Base-by-base conservation (phyloP, 2,329 filamentous ascomycete species). In the Aspergillus costaricaensis region DNA sequence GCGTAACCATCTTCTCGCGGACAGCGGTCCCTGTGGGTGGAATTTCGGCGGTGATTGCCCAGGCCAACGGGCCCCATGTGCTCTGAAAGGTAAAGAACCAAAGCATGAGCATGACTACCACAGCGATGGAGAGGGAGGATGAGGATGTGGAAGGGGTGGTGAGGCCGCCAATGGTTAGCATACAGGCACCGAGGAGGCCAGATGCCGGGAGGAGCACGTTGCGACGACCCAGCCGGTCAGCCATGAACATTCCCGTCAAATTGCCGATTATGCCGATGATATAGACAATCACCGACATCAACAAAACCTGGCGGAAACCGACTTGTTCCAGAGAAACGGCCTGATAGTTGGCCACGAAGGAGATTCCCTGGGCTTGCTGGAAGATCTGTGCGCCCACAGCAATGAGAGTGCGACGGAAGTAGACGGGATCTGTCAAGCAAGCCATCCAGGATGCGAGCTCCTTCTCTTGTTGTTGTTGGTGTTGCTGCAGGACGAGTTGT, bases 11-110 rank as follows among this genome's bases (percentile, higher is more conserved):
- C 55, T 67, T 68, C 60, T 74, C 72, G 14, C 72, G 64, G 10
- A 74, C 64, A 9, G 67, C 65, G 1, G 62, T 30, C 9, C 27
- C 59, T 5, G 44, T 25, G n/a, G 68, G 72, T 3, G 67, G 62
- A 4, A 69, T 64, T 49, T 75, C 71, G n/a, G 68, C 68, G 8
- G 68, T 69, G 8, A 66, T 61, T 44, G 72, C 70, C 72, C 72
- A 75, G n/a, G 58, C 58, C 10, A 60, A 51, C 39, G 65, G 61
- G 12, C 62, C 65, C 65, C 65, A 67, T n/a, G 63, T 62, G 7
- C 58, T 54, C 21, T 57, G 52, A n/a, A 62, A 65, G 44, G 58
- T 57, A 36, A 63, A 54, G 25, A 63, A 63, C 61, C 61, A 65
- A 6, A 65, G 57, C 49, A 65, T 56, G 8, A 65, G 30, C 61